phyloP scores from a whole-genome alignment of 257 asterid genomes.

The Solanum chaucha region DNA sequence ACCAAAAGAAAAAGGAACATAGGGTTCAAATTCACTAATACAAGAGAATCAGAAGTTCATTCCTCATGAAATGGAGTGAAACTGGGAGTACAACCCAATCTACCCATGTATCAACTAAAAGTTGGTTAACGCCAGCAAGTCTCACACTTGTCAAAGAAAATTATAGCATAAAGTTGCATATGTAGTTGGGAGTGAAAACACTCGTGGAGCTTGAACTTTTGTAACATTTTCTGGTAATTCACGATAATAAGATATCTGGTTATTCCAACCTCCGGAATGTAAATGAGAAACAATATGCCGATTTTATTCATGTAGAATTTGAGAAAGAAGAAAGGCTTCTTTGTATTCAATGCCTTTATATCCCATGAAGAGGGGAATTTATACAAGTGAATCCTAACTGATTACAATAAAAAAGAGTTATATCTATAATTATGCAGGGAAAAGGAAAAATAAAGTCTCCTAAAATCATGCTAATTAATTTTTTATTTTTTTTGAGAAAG shows the following conservation, averaged over 20 bases:
- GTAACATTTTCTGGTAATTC: neutral
- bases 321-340: neutral
- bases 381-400: neutral
- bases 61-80: neutral
- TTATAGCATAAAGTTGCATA: neutral
- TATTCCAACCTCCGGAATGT: neutral
- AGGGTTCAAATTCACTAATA: neutral
- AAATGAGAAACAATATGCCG: neutral
- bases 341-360: neutral
- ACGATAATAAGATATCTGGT: neutral
- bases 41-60: neutral
- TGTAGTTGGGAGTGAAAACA: neutral
- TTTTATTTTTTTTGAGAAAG: too few species aligned
- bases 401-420: neutral
- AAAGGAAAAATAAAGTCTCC: neutral
- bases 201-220: neutral
- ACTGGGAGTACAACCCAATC: neutral
- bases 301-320: neutral
- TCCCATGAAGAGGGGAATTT: neutral
- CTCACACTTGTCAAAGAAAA: neutral
- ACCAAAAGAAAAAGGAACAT: neutral
- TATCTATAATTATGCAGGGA: neutral
- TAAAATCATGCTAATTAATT: neutral
- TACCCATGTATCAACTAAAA: neutral
- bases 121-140: neutral